Conservation (phyloP, 306 rosid genomes). For the Cucumis hystrix region DNA sequence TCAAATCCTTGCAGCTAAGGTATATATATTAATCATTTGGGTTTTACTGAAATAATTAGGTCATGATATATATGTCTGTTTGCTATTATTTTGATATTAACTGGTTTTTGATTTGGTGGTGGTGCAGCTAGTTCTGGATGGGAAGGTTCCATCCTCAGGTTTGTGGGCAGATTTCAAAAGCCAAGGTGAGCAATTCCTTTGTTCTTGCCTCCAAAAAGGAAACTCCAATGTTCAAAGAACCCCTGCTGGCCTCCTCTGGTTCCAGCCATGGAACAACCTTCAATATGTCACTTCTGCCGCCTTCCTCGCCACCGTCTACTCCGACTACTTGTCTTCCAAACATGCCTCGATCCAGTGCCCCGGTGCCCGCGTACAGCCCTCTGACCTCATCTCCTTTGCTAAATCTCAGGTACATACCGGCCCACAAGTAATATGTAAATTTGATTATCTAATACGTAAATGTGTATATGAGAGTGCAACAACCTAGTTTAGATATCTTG, state of each 20-base stretch:
- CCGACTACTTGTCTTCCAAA: conserved; percentile 23
- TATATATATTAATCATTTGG: background rate
- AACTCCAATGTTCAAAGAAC: conserved; percentile 21
- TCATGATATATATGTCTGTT: background rate
- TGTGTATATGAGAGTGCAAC: too few species aligned
- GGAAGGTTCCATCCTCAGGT: conserved; percentile 13
- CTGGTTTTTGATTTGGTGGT: background rate
- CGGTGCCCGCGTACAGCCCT: conserved; percentile 13
- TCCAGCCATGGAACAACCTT: conserved; percentile 30
- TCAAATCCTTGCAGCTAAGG: conserved; percentile 41
- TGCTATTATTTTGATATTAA: background rate
- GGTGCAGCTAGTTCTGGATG: conserved; percentile 40
- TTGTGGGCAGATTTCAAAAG: conserved; percentile 27
- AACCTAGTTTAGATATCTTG: too few species aligned
- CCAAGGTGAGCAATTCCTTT: conserved; percentile 41
- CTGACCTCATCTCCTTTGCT: conserved; percentile 22
- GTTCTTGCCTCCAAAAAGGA: conserved; percentile 36
- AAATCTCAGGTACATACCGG: conserved; percentile 22
- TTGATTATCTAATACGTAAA: too few species aligned
- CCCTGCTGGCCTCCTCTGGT: conserved; percentile 38
- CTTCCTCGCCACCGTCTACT: conserved; percentile 26
- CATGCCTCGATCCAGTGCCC: conserved; percentile 12
- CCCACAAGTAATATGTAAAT: background rate
- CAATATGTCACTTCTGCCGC: conserved; percentile 45
- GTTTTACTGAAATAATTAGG: too few species aligned